These are phyloP conservation scores for Chaetomidium leptoderma DNA, from an alignment of 495 filamentous ascomycete species.

Conservation along the genomic window DNA sequence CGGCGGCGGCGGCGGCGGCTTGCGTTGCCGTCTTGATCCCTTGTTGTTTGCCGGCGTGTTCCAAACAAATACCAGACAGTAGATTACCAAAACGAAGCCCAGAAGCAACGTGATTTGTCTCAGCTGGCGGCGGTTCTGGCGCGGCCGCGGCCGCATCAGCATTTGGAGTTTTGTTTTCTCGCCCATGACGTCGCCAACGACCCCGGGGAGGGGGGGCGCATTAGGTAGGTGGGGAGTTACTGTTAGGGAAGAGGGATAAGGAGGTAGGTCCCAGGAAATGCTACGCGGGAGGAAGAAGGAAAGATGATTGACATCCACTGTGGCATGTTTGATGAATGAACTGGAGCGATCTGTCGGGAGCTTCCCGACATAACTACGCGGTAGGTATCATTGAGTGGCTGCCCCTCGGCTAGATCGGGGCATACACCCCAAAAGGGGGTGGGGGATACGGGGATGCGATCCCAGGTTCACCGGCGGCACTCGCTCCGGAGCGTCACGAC, in stretches of 20 bases:
- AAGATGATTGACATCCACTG: not conserved
- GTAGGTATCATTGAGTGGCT: no score
- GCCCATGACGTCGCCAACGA: slow-evolving; percentile 12
- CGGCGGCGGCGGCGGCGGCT: not conserved
- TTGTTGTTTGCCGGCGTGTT: slow-evolving; percentile 14
- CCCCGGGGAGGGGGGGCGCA: slow-evolving; percentile 4
- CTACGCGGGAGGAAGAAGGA: no score
- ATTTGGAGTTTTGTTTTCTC: slow-evolving; percentile 11
- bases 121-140: slow-evolving; percentile 32
- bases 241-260: not conserved
- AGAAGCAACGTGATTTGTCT: slow-evolving; percentile 29
- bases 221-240: not conserved
- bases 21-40: not conserved
- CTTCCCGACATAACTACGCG: no score
- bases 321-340: no score
- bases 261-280: not conserved
- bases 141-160: slow-evolving; percentile 16
- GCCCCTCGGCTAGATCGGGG: slow-evolving; percentile 1
- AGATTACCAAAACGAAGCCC: slow-evolving; percentile 33
- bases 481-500: slow-evolving; percentile 4
- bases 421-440: not conserved
- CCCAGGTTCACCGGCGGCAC: slow-evolving; percentile 7
- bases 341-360: no score
- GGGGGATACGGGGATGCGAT: not conserved
- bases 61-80: slow-evolving; percentile 36